Base-by-base conservation (phyloP, 495 filamentous ascomycete genomes). In the Penicillium samsonianum region DNA sequence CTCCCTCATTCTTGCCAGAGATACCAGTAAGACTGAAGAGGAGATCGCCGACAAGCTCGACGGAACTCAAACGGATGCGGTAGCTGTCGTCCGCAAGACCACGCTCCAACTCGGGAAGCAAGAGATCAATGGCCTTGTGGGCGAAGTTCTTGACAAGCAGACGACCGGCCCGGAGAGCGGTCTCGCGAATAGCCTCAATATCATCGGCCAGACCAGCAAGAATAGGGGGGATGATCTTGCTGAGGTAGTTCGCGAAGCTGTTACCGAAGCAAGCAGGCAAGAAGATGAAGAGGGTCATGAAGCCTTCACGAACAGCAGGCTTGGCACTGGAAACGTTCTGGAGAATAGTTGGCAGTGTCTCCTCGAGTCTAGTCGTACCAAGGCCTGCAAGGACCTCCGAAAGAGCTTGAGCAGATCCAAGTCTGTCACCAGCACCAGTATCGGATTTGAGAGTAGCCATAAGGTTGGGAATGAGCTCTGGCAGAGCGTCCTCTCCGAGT, bases 281-380 rank as follows among this genome's bases (percentile, higher is more conserved):
- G 81, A 96, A 98, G 61, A 98, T 97, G 75, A 98, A 98, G 40
- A 98, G 82, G 26, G 94, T 96, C 94, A 98, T 98, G 80, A 98
- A 98, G 35, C 94, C 94, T 79, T 98, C 94, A 58, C 94, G 86
- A 57, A 97, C 90, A 59, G 90, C 81, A 19, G 94, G 72, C 71
- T 96, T 98, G 50, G 90, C 82, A 65, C 94, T 98, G 61, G 89
- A 85, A 49, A 95, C 92, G 62, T 98, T 98, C 67, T 98, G 94
- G 25, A 98, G 75, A 58, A 98, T 96, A 7, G 94, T 98, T 47
- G 94, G 95, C 50, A 98, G 75, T 2, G 92, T 98, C 74, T 98
- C 95, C 74, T 98, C 94, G 50, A 98, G 77, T 58, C 94, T 86
- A 35, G 87, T 82, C 10, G 94, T 97, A 54, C 94, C 94, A 65